Evolutionary conservation across 352 stramenopile species (phyloP), one percentile per base, ranked within the genome.

Genomic region (Phytopythium mirpurense): DNA sequence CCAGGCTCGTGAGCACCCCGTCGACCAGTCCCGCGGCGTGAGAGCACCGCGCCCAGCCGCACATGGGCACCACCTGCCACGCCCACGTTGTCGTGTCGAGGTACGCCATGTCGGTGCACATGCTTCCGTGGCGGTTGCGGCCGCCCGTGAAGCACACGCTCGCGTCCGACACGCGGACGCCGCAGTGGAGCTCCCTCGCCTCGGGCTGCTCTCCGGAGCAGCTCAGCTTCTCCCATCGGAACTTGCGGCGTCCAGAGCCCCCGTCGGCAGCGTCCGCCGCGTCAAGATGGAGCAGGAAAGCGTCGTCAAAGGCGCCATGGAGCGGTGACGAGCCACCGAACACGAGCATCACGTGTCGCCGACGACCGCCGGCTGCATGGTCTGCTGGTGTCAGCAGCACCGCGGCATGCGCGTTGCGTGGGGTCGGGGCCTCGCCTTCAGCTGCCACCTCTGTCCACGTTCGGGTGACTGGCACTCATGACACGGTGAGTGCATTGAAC

Each of bases 311-410:
- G 7, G 74, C 56, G 0, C 80, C 80, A 8, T 65, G 59, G 5
- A 78, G 55, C 0, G 80, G 80, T 0, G 76, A 91, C 0, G 80
- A 91, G 5, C 80, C 78, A 7, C 80, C 80, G 35, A 75, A 75
- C 8, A 89, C 42, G 10, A 91, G 52, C 37, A 91, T 82, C 31
- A 60, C 38, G 16, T 64, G 15, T 27, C 59, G 12, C 12, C 6
- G 40, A 29, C 12, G 21, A 10, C 23, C 23, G 18, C 19, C 7
- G 12, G 4, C 11, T 2, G 18, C 23, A 29, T 54, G 0, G 34
- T 15, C 4, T 51, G 26, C 34, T 26, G 35, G 14, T 26, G 66
- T 62, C 7, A 85, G 51, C 3, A 65, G 50, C 29, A 88, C 55
- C 0, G 81, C 76, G 12, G 67, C 67, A 26, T 91, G 78, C 0